Evolutionary conservation across 192 early-diverging fungal genomes (phyloP).

Genomic region (Irineochytrium annulatum): DNA sequence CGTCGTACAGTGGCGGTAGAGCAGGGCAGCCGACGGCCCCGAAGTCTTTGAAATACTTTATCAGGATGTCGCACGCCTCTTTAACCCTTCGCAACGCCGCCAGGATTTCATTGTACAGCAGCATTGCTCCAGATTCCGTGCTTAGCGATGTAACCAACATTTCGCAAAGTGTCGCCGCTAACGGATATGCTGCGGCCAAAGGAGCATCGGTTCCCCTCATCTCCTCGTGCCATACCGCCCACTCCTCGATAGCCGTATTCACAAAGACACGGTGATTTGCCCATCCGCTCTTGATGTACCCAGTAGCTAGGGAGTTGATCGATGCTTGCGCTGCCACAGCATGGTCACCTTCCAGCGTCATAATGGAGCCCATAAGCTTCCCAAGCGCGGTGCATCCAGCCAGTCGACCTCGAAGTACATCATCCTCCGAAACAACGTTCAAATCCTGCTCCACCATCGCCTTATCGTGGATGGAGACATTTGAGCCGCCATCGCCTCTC

Average conservation of each 20-base stretch:
- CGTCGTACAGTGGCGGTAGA: constrained; percentile 53
- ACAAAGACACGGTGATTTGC: constrained; percentile 75
- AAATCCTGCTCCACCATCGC: constrained; percentile 92
- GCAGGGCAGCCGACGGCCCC: constrained; percentile 49
- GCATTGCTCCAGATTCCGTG: constrained; percentile 47
- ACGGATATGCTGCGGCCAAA: constrained; percentile 33
- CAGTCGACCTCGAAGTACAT: constrained; percentile 77
- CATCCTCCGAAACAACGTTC: constrained; percentile 68
- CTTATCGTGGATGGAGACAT: constrained; percentile 71
- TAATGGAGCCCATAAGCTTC: constrained; percentile 54
- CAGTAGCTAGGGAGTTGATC: constrained; percentile 49
- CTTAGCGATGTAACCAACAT: constrained; percentile 48
- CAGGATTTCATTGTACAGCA: constrained; percentile 63
- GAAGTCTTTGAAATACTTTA: too few relatives aligned
- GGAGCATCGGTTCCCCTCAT: constrained; percentile 11
- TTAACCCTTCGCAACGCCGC: constrained; percentile 59
- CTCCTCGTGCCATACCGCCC: constrained; percentile 41
- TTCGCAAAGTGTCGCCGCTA: constrained; percentile 51
- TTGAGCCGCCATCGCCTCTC: constrained; percentile 58
- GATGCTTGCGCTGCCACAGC: not conserved
- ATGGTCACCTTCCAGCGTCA: not conserved
- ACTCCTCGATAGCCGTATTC: constrained; percentile 75
- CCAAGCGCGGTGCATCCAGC: constrained; percentile 77
- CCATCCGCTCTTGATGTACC: constrained; percentile 65
- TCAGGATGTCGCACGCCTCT: constrained; percentile 62